Evolutionary conservation across 768 basidiomycete species (phyloP), one percentile per base, ranked within the genome.

Genomic region (Tricholoma furcatifolium): DNA sequence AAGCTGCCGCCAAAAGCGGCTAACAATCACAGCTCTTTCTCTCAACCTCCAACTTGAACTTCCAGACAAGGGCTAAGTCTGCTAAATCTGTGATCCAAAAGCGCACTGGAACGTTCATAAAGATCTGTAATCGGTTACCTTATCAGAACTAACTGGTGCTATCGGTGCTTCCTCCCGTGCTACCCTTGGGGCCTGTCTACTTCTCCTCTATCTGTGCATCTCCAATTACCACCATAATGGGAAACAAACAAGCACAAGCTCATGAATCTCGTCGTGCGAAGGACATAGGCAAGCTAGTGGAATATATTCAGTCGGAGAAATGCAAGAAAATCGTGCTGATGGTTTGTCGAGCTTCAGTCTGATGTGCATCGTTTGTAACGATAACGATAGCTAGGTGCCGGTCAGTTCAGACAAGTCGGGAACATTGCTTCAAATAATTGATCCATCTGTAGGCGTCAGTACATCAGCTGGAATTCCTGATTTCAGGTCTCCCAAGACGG

Each of bases 401-500:
- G 86, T 87, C 60, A 59, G 77, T 58, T 34, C 43, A 42, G 18
- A 41, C 6, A 8, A 5, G 23, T 27, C 12, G 20, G 20, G 30
- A 30, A 6, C n/a, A 9, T 9, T 21, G 21, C 27, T 31, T 30
- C 27, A 32, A 11, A 32, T 21, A n/a, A 31, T 35, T 31, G 6
- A 38, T 41, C 31, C 7, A 21, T 3, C 35, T 24, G 15, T 18
- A 85, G 88, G 89, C 15, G 78, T 91, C 43, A 88, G 85, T 56
- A 91, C 89, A 6, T 77, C 86, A 24, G 89, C 89, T 49, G 89
- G 89, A 6, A 93, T 92, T 23, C 93, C 93, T 11, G 93, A 97
- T 68, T 97, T 95, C 66, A 75, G 94, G 55, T 90, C 88, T 9
- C 89, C 91, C 1, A 81, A 84, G 20, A 94, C 93, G 32, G 93